Base-by-base conservation (phyloP, 768 basidiomycete genomes). In the Kwoniella mangroviensis region DNA sequence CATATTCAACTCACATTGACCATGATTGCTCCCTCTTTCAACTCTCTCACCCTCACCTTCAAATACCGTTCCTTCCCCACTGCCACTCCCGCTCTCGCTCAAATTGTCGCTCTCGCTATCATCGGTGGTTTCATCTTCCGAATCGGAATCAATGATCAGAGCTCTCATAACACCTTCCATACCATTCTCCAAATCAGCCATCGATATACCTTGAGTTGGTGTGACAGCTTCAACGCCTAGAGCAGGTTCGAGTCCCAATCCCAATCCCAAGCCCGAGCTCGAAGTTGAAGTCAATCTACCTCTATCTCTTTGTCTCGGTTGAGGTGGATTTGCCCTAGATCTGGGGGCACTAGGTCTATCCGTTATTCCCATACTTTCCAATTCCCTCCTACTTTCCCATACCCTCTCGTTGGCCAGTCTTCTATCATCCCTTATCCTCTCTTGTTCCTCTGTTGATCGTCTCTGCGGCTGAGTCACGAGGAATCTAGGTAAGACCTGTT, bases 121-220 rank as follows among this genome's bases (percentile, higher is more conserved):
- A 40, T 65, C 45, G 21, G 63, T 34, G 2, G 28, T 54, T 9
- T 42, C 53, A 6, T 34, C 34, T 12, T 67, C 55, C 21, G 13
- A 17, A 49, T 49, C 65, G 19, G 21, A 24, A 21, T 55, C 34
- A 26, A 66, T 34, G 21, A 53, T 41, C 21, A 68, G 34, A 10
- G 67, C 55, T 22, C 67, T 68, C 59, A 59, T 60, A 9, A 68
- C 43, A 51, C 59, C 58, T 17, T 56, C 68, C 56, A 64, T 63
- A 4, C 63, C 63, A 66, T 40, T 51, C 40, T 56, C 42, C 40
- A 56, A 4, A 56, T 51, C 56, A 15, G 65, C 65, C 21, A 55
- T 41, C n/a, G 67, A 68, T n/a, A 68, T 45, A 5, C 67, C 67
- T 28, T 68, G 67, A 42, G 67, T 68, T 4, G 67, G 60, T 22